Conservation (phyloP, 345 rosid species). For the Barbarea vulgaris region DNA sequence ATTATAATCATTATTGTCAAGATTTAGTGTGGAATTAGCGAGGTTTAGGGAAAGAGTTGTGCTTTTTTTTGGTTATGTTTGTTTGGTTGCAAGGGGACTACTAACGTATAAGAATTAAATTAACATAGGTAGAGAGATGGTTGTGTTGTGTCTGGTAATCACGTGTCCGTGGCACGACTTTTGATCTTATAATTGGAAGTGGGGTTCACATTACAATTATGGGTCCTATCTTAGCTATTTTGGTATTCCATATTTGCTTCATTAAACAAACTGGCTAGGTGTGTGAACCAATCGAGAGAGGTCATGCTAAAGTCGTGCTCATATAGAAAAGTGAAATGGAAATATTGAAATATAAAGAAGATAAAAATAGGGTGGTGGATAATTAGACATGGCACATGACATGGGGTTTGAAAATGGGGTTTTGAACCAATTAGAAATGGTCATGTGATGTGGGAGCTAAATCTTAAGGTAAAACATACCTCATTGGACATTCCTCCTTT, state of each 20-base stretch:
- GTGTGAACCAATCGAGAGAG: constrained; percentile 17
- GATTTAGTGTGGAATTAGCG: constrained; percentile 10
- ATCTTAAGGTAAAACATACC: constrained; percentile 28
- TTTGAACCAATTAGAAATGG: constrained; percentile 30
- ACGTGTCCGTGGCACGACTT: constrained; percentile 40
- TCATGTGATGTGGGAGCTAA: constrained; percentile 42
- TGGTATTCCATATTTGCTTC: constrained; percentile 11
- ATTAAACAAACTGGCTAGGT: constrained; percentile 9
- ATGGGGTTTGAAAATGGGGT: not conserved
- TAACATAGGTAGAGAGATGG: constrained; percentile 21
- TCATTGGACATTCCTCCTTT: constrained; percentile 36
- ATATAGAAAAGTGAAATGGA: not conserved
- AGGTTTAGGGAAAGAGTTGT: constrained; percentile 28
- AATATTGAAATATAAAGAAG: constrained; percentile 2
- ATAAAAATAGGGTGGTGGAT: not conserved
- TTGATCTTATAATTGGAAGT: constrained; percentile 40
- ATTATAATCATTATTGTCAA: not conserved
- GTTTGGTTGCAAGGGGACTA: constrained; percentile 36
- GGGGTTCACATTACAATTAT: constrained; percentile 32
- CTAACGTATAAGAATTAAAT: constrained; percentile 33
- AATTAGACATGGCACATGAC: constrained; percentile 25
- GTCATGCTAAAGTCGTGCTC: constrained; percentile 26
- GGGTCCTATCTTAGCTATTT: constrained; percentile 25
- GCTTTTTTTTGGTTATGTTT: constrained; percentile 3
- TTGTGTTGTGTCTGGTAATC: constrained; percentile 28